Percentiles rank a stretch among this genome's conserved stretches.
These are phyloP conservation scores for Tricholoma terreum DNA, from an alignment of 768 basidiomycete genomes.

Conservation along the genomic window DNA sequence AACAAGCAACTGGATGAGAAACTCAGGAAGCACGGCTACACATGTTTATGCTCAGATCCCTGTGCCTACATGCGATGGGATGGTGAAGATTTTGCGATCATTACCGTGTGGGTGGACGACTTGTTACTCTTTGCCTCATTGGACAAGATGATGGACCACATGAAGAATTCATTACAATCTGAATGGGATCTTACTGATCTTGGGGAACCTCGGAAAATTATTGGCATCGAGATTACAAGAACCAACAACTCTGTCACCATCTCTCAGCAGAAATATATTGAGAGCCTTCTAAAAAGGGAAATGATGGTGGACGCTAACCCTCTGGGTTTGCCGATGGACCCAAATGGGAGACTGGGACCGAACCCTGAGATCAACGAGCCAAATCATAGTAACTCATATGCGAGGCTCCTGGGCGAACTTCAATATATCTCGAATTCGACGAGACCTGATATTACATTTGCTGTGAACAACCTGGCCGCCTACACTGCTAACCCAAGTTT, in stretches of 20 bases:
- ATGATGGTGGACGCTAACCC: background rate
- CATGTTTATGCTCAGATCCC: background rate
- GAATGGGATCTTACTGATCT: background rate
- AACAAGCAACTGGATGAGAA: conserved; percentile 3
- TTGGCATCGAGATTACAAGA: background rate
- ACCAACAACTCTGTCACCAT: background rate
- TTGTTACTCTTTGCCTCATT: conserved; percentile 14
- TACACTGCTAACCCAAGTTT: background rate
- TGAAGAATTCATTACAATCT: background rate
- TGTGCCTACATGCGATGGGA: conserved; percentile 10
- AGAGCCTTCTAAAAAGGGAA: background rate
- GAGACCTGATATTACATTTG: background rate
- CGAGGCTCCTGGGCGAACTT: background rate
- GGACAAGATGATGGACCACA: background rate
- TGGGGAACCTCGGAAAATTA: too few species aligned
- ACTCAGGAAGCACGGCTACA: conserved; percentile 16
- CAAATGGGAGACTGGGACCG: background rate
- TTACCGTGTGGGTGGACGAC: conserved; percentile 31
- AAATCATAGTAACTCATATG: background rate
- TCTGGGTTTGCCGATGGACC: background rate
- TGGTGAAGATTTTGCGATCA: conserved; percentile 7
- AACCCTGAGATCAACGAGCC: background rate
- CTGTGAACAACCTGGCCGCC: background rate
- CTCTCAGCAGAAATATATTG: conserved; percentile 1
- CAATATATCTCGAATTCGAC: background rate